These are phyloP conservation scores for Fusarium sp. DNA, from an alignment of 2,329 filamentous ascomycete genomes.

Conservation along the genomic window DNA sequence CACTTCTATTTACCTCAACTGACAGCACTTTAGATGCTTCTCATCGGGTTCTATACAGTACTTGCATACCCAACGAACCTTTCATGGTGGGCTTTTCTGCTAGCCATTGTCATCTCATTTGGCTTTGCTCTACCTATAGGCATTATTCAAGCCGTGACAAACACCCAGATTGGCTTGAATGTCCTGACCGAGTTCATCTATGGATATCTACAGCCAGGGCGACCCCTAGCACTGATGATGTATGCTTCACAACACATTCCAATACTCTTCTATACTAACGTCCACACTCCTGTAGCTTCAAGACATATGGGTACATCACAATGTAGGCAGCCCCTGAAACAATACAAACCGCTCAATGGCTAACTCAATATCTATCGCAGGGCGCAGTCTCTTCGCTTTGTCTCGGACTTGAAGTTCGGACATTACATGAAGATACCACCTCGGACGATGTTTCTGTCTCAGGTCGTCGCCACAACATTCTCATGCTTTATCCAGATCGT, in stretches of 20 bases:
- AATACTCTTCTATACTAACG: neutral
- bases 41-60: conserved; percentile 66
- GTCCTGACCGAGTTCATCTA: conserved; percentile 81
- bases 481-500: conserved; percentile 75
- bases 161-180: conserved; percentile 79
- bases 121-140: conserved; percentile 75
- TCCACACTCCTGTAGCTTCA: conserved; percentile 61
- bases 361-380: conserved; percentile 39
- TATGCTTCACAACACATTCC: conserved; percentile 51
- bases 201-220: conserved; percentile 80
- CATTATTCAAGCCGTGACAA: conserved; percentile 77
- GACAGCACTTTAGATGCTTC: conserved; percentile 60
- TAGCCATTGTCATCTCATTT: conserved; percentile 74
- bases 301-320: conserved; percentile 73
- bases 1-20: neutral
- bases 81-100: conserved; percentile 78
- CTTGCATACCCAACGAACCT: conserved; percentile 75
- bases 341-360: neutral
- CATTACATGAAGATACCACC: conserved; percentile 81
- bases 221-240: conserved; percentile 80
- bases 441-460: conserved; percentile 74
- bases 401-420: conserved; percentile 76
- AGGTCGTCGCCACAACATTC: conserved; percentile 75
- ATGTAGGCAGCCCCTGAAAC: conserved; percentile 56
- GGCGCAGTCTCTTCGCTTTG: conserved; percentile 74